A percentile compares a stretch with the other conserved stretches of the same genome.
Conservation (phyloP, 768 basidiomycete genomes). For the Candolleomyces efflorescens region DNA sequence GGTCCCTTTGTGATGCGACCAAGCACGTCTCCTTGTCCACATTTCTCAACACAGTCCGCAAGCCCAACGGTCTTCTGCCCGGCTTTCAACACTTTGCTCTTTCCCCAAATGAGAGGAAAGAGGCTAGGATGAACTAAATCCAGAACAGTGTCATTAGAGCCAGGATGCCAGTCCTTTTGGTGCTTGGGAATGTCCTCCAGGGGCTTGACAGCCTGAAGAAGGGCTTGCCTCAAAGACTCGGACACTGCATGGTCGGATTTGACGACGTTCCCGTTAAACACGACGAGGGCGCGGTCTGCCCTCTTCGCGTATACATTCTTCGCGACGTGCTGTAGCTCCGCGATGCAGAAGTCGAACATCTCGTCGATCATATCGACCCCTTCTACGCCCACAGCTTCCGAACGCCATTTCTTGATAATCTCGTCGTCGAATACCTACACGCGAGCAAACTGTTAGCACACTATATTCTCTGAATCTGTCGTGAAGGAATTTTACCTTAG, state of each 20-base stretch:
- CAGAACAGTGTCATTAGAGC: constrained; percentile 37
- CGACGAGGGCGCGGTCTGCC: constrained; percentile 9
- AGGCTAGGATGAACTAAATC: constrained; percentile 43
- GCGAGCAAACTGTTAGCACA: background rate
- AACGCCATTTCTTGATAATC: constrained; percentile 14
- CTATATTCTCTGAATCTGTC: background rate
- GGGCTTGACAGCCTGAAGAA: constrained; percentile 17
- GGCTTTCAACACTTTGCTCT: constrained; percentile 15
- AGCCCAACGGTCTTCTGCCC: constrained; percentile 2
- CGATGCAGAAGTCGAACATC: constrained; percentile 17
- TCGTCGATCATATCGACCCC: constrained; percentile 11
- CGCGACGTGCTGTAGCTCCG: constrained; percentile 16
- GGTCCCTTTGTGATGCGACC: background rate
- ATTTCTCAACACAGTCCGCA: constrained; percentile 14
- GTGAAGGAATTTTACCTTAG: constrained; percentile 18
- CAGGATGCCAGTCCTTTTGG: constrained; percentile 41
- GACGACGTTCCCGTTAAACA: constrained; percentile 13
- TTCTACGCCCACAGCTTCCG: constrained; percentile 1
- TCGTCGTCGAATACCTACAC: constrained; percentile 12
- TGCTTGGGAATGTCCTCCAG: constrained; percentile 33
- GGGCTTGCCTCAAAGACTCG: constrained; percentile 8
- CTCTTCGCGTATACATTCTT: background rate
- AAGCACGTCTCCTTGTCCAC: constrained; percentile 13
- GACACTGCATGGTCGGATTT: constrained; percentile 27
- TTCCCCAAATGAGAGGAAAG: constrained; percentile 31